Base-by-base conservation (phyloP, 257 asterid genomes). In the Solanum appendiculatum region DNA sequence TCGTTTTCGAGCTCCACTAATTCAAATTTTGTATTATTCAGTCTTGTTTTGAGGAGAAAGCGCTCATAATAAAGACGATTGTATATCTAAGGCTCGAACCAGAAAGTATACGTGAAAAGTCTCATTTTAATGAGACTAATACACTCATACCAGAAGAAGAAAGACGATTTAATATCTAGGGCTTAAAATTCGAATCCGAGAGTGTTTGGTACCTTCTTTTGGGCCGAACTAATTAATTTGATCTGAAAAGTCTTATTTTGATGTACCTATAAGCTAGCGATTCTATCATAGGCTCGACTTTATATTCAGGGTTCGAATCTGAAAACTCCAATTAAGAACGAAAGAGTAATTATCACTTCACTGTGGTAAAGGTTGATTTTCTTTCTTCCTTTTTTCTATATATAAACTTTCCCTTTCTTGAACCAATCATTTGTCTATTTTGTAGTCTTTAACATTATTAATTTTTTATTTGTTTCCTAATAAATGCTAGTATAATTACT, bases 131-230 rank as follows among this genome's bases (percentile, higher is more conserved):
- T 5, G 36, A 25, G 64, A n/a, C 27, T 64, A 27, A 64, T 27
- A 25, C 20, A 1, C 18, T 66, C 23, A 6, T 66, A 66, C 2
- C 1, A 14, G 16, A 66, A 27, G 15, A 66, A 8, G 27, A 56
- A 1, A 20, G 0, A 14, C 0, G 0, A 66, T 29, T 27, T 66
- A 12, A 66, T 29, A 63, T 1, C 2, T 29, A 66, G 5, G 37
- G 9, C 2, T 66, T 13, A 0, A n/a, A n/a, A 9, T n/a, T n/a
- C 11, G 2, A 29, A 2, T 14, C 0, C 0, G 0, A 66, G 20
- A n/a, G 0, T 58, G 29, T 58, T 58, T 2, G 14, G 3, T 58
- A 21, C 16, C 34, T 63, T 16, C 18, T 27, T 66, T 66, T 6
- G 37, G 74, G 23, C 0, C 1, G 0, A 16, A 34, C 16, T 34